Percentiles rank a stretch among this genome's conserved stretches.
These are phyloP conservation scores for Hypoxylon sp. DNA, from an alignment of 2,329 filamentous ascomycete species.

Conservation along the genomic window DNA sequence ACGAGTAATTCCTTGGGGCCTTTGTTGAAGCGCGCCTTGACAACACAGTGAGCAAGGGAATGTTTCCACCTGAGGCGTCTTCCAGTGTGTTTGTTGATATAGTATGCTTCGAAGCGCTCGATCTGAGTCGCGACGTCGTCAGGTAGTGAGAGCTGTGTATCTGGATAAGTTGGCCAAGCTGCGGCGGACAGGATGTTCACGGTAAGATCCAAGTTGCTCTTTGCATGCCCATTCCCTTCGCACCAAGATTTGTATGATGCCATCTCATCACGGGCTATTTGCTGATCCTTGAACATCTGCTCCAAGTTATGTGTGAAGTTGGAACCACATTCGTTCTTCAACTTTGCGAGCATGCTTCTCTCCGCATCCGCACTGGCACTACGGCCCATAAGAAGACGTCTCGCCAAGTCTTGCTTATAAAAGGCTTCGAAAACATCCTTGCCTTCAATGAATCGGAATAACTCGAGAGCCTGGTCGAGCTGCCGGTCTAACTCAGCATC, in stretches of 20 bases:
- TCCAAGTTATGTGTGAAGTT: constrained; percentile 97
- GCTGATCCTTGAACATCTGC: constrained; percentile 99
- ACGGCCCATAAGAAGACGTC: constrained; percentile 88
- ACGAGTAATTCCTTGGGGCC: constrained; percentile 91
- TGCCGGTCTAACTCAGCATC: constrained; percentile 93
- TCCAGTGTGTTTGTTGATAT: constrained; percentile 90
- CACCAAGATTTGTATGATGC: constrained; percentile 82
- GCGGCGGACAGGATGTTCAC: constrained; percentile 93
- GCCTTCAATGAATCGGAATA: constrained; percentile 97
- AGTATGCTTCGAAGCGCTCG: constrained; percentile 85
- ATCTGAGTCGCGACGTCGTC: constrained; percentile 81
- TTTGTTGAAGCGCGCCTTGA: constrained; percentile 84
- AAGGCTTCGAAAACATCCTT: constrained; percentile 99
- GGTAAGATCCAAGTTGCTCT: constrained; percentile 76
- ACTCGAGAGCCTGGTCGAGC: constrained; percentile 90
- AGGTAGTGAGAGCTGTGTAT: constrained; percentile 80
- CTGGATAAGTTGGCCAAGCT: constrained; percentile 93
- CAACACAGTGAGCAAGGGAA: constrained; percentile 88
- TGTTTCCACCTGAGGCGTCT: constrained; percentile 93
- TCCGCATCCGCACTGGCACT: constrained; percentile 97
- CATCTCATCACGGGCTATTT: constrained; percentile 94
- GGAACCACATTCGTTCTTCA: constrained; percentile 93
- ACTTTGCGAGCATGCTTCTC: constrained; percentile 91
- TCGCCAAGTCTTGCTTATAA: constrained; percentile 97
- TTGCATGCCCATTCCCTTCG: constrained; percentile 62